These are phyloP conservation scores for Marasmius fiardii DNA, from an alignment of 1,284 basidiomycete species.

Conservation along the genomic window DNA sequence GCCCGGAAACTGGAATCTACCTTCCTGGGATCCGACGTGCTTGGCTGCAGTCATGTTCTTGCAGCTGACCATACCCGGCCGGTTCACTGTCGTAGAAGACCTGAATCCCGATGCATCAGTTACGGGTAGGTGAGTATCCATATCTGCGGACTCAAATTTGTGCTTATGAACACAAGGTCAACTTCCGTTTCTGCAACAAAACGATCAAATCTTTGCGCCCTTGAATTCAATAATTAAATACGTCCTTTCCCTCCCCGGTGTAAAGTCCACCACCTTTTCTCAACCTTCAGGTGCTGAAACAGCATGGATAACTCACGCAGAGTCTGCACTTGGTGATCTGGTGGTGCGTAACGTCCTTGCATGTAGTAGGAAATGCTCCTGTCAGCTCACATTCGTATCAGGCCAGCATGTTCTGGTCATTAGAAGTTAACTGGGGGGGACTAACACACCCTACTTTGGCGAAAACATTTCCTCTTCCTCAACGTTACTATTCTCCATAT, in stretches of 20 bases:
- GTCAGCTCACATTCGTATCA: conserved; percentile 20
- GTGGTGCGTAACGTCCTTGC: conserved; percentile 45
- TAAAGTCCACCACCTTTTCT: conserved; percentile 33
- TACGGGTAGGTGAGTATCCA: conserved; percentile 51
- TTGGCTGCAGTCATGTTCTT: conserved; percentile 63
- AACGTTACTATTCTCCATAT: conserved; percentile 67
- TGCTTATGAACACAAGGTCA: conserved; percentile 45
- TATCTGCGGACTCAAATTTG: not conserved
- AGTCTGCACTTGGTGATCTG: conserved; percentile 65
- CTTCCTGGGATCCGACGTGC: conserved; percentile 64
- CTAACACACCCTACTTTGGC: conserved; percentile 53
- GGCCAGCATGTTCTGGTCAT: conserved; percentile 59
- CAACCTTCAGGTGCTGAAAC: conserved; percentile 47
- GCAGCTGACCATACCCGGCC: conserved; percentile 61
- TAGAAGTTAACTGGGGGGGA: conserved; percentile 57
- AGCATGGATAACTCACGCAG: conserved; percentile 63
- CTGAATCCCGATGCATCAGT: conserved; percentile 69
- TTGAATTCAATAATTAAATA: conserved; percentile 64
- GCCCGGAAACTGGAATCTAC: conserved; percentile 60
- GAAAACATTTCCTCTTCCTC: conserved; percentile 59
- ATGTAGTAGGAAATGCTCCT: not conserved
- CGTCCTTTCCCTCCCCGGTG: conserved; percentile 33
- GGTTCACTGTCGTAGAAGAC: conserved; percentile 52
- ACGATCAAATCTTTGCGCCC: conserved; percentile 44
- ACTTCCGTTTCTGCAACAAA: conserved; percentile 66